Evolutionary conservation across 1,139 yeast species (phyloP), one percentile per base, ranked within the genome.

Genomic region (Hemisphaericaspora xylanilytica): DNA sequence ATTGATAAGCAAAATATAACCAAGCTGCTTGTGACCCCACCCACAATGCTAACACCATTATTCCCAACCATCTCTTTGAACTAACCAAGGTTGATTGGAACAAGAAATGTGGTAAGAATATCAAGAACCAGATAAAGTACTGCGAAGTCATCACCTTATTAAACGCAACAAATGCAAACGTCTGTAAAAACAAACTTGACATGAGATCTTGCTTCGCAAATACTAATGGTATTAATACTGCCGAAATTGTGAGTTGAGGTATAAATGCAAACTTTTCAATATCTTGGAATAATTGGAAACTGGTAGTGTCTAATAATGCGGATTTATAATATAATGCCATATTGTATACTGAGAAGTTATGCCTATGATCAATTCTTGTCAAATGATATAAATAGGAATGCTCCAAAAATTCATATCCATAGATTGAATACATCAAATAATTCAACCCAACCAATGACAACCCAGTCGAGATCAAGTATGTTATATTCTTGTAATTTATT

Each of bases 81-180:
- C 53, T 51, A 9, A 66, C 44, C 13, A 74, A 56, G 7, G 50
- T 52, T 0, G 83, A 67, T n/a, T 61, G 56, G 1, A 80, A 67
- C 13, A 85, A 57, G 53, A 70, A 81, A 40, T 86, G 78, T 1
- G 97, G 97, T 35, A 89, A 61, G 50, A 89, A 78, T 12, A 89
- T 87, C 54, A 92, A 66, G 58, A 83, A 89, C 97, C 98, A 92
- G 50, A 90, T 80, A 59, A 92, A 92, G 60, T 92, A 92, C 54
- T 84, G 94, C 1, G 96, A 87, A 0, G 98, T 92, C 53, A 95
- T 85, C 26, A 92, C 97, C 62, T 92, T 92, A 67, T 92, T 92
- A 65, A 84, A 88, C 2, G 94, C 73, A 26, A 90, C 96, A 65
- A 92, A 92, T 21, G 88, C 76, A 59, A 88, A 83, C 1, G 98